Base-by-base conservation (phyloP, 2,329 filamentous ascomycete species). In the Trichoderma arundinaceum region DNA sequence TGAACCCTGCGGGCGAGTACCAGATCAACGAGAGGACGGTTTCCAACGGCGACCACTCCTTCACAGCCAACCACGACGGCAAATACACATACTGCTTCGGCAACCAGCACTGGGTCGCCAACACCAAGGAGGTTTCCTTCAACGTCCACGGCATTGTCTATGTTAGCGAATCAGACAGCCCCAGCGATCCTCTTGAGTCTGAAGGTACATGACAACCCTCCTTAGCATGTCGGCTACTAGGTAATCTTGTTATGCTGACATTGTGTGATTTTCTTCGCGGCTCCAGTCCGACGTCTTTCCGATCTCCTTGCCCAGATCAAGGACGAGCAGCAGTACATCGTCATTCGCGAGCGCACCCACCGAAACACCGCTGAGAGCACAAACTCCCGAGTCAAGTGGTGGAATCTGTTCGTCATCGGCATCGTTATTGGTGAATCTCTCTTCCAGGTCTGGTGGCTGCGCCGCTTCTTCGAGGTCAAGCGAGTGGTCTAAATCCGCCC, bases 381-480 rank as follows among this genome's bases (percentile, higher is more conserved):
- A 74, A 99, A 99, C 80, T 87, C 88, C 72, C 87, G 95, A 71
- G 95, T 99, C 77, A 99, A 99, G 84, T 99, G 95, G 95, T 99
- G 95, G 95, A 97, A 95, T 79, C 86, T 98, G 73, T 98, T 98
- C 80, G 94, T 99, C 80, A 88, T 99, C 70, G 86, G 88, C 65
- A 89, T 98, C 58, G 86, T 99, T 69, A 84, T 96, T 71, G 93
- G 91, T 74, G 92, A 98, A 83, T 95, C 93, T 68, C 83, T 97
- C 71, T 99, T 99, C 84, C 95, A 99, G 83, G 94, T 99, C 71
- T 99, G 95, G 94, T 99, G 95, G 94, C 81, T 99, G 77, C 95
- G 96, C 83, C 88, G 95, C 76, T 99, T 99, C 86, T 97, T 97
- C 76, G 94, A 97, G 88, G 88, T 91, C 73, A 88, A 90, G 82